Conservation (phyloP, 2,329 filamentous ascomycete species). For the Trichoderma atroviride region DNA sequence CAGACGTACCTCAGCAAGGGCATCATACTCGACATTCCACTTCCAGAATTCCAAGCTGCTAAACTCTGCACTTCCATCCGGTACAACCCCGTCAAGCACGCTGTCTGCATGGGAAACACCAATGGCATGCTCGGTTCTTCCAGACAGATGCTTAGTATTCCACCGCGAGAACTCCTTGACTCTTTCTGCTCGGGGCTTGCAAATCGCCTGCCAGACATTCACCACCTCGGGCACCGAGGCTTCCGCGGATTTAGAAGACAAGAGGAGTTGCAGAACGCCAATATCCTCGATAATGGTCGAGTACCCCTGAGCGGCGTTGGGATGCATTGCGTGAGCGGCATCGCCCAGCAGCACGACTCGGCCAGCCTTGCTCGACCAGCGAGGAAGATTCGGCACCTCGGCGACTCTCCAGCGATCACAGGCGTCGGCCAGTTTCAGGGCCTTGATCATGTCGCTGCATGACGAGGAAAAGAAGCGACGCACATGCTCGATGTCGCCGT, state of each 20-base stretch:
- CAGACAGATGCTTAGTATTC: slow-evolving; percentile 27
- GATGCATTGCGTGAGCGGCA: slow-evolving; percentile 30
- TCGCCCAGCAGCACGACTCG: slow-evolving; percentile 31
- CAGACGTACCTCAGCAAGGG: slow-evolving; percentile 31
- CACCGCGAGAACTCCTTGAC: slow-evolving; percentile 29
- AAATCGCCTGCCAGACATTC: slow-evolving; percentile 29
- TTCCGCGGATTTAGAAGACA: not conserved
- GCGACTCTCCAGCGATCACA: slow-evolving; percentile 32
- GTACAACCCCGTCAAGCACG: slow-evolving; percentile 16
- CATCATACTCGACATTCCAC: slow-evolving; percentile 29
- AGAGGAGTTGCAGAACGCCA: slow-evolving; percentile 20
- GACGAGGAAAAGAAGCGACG: slow-evolving; percentile 26
- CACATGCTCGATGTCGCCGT: slow-evolving; percentile 32
- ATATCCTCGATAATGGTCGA: slow-evolving; percentile 28
- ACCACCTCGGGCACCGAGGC: slow-evolving; percentile 6
- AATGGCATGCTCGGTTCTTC: not conserved
- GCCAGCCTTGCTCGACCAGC: slow-evolving; percentile 30
- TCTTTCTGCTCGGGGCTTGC: slow-evolving; percentile 31
- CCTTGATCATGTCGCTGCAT: slow-evolving; percentile 28
- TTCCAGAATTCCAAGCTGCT: slow-evolving; percentile 24
- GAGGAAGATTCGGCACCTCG: slow-evolving; percentile 32
- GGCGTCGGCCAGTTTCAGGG: slow-evolving; percentile 22
- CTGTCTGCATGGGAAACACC: not conserved
- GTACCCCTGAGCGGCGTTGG: slow-evolving; percentile 26
- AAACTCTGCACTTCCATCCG: slow-evolving; percentile 21